phyloP scores from a whole-genome alignment of 257 asterid species.

The Pogostemon cablin region DNA sequence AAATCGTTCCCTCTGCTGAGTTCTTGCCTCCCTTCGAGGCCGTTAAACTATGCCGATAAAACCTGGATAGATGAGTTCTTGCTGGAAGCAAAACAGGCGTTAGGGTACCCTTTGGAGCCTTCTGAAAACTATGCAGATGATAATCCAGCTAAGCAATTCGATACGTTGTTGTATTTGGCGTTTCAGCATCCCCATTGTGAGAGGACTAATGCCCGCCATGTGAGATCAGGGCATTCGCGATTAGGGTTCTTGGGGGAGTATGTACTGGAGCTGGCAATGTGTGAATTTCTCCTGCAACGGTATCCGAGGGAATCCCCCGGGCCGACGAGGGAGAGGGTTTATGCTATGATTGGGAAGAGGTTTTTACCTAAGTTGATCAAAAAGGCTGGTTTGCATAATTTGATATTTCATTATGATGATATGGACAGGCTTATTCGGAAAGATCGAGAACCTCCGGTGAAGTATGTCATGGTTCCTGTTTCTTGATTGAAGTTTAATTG shows the following conservation, averaged over 20 bases:
- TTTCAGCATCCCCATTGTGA: conserved; percentile 95
- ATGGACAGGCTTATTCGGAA: conserved; percentile 75
- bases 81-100: conserved; percentile 87
- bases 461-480: conserved; percentile 51
- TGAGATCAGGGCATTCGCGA: conserved; percentile 84
- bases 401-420: conserved; percentile 84
- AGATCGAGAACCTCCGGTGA: conserved; percentile 88
- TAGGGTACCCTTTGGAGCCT: conserved; percentile 90
- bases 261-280: conserved; percentile 79
- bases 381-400: conserved; percentile 90
- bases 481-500: neutral
- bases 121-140: conserved; percentile 78
- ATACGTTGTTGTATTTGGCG: conserved; percentile 80
- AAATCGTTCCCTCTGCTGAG: conserved; percentile 87
- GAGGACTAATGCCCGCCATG: conserved; percentile 85
- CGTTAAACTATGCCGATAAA: conserved; percentile 77
- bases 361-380: conserved; percentile 81
- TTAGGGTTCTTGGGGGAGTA: conserved; percentile 80
- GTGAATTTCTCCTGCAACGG: conserved; percentile 93
- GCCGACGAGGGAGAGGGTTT: conserved; percentile 98
- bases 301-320: conserved; percentile 97
- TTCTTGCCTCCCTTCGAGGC: conserved; percentile 81
- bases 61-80: conserved; percentile 92
- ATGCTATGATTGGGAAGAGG: conserved; percentile 88
- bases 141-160: conserved; percentile 91